Conservation (phyloP, 2,329 filamentous ascomycete species). For the Fusarium floridanum region DNA sequence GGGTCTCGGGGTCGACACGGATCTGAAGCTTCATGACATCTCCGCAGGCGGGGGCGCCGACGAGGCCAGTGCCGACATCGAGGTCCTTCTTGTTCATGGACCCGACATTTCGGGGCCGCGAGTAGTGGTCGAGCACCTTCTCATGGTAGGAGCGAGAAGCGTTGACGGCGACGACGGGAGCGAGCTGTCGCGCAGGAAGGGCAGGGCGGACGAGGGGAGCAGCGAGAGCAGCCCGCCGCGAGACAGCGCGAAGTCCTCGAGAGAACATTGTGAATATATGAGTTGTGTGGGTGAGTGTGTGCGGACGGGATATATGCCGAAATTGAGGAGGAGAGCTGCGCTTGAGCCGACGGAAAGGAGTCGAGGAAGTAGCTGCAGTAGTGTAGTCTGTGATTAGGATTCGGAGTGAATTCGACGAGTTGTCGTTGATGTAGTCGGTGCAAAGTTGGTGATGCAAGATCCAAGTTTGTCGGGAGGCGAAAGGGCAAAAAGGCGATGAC, state of each 20-base stretch:
- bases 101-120: conserved; percentile 67
- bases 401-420: conserved; percentile 2
- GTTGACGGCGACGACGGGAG: conserved; percentile 55
- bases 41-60: conserved; percentile 88
- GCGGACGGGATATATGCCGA: conserved; percentile 9
- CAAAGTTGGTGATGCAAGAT: conserved; percentile 30
- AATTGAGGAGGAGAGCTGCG: conserved; percentile 12
- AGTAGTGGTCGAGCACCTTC: conserved; percentile 66
- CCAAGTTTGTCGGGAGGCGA: conserved; percentile 38
- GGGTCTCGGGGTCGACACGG: conserved; percentile 87
- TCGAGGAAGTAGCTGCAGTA: conserved; percentile 6
- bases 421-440: conserved; percentile 15
- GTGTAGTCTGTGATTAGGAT: conserved; percentile 17
- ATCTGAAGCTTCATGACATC: conserved; percentile 89
- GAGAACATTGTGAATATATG: conserved; percentile 58
- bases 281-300: conserved; percentile 1
- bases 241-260: conserved; percentile 59
- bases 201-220: conserved; percentile 55
- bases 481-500: conserved; percentile 40
- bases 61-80: conserved; percentile 91
- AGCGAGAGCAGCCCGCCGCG: conserved; percentile 59
- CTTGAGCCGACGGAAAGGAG: conserved; percentile 10
- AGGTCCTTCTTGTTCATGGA: conserved; percentile 78
- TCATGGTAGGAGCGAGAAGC: conserved; percentile 65
- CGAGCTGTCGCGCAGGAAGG: conserved; percentile 56